Evolutionary conservation across 805 yeast species (phyloP).

Genomic region (Hanseniaspora singularis): DNA sequence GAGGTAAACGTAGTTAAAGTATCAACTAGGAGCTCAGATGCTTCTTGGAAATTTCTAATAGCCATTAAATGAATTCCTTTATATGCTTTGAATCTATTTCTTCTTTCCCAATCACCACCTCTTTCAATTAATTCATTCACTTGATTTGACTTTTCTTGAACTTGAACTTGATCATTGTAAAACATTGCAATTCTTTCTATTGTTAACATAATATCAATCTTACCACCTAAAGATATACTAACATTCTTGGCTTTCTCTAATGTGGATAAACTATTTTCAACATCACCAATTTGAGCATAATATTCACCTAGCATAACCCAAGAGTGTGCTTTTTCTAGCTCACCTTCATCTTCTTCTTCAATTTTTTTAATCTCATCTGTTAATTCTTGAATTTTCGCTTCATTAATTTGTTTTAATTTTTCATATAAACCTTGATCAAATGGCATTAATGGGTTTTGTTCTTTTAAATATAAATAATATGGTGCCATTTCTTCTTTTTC

Average conservation of each 20-base stretch:
- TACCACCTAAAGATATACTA: constrained; percentile 78
- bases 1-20: constrained; percentile 92
- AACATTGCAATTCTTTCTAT: constrained; percentile 83
- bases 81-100: constrained; percentile 87
- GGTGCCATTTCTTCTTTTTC: constrained; percentile 62
- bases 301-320: constrained; percentile 78
- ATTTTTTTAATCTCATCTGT: constrained; percentile 36
- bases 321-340: constrained; percentile 62
- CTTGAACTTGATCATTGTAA: constrained; percentile 61
- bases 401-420: constrained; percentile 41
- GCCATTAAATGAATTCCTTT: constrained; percentile 74
- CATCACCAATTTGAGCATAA: constrained; percentile 76
- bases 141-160: constrained; percentile 60
- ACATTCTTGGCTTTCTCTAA: constrained; percentile 62
- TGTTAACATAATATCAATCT: constrained; percentile 75
- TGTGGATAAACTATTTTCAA: constrained; percentile 51
- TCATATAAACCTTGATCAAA: constrained; percentile 54
- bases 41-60: constrained; percentile 74
- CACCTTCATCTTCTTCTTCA: constrained; percentile 65
- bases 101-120: constrained; percentile 99
- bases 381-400: constrained; percentile 38
- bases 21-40: constrained; percentile 75
- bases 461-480: constrained; percentile 57
- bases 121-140: constrained; percentile 70
- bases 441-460: constrained; percentile 35